These are phyloP conservation scores for Lupinus albus DNA, from an alignment of 306 rosid species.

Conservation along the genomic window DNA sequence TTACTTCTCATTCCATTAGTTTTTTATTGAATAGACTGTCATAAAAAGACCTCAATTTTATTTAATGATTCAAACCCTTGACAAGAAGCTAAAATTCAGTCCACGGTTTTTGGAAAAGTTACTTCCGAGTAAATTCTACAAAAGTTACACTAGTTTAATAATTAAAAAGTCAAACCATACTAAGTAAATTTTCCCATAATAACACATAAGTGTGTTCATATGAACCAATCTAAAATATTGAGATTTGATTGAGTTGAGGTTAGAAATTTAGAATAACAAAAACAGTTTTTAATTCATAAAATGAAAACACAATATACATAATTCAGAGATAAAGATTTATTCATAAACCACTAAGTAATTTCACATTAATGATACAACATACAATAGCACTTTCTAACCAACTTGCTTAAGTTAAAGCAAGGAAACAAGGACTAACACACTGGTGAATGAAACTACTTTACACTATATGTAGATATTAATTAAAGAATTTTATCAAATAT, in stretches of 20 bases:
- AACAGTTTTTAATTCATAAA: conserved; percentile 2
- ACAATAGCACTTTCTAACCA: conserved; percentile 36
- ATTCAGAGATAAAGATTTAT: not conserved
- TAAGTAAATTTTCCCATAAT: too few species aligned
- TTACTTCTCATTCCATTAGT: too few species aligned
- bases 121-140: too few species aligned
- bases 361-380: not conserved
- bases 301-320: not conserved
- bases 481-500: conserved; percentile 48
- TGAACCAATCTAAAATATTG: not conserved
- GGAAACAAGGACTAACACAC: conserved; percentile 54
- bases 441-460: conserved; percentile 10
- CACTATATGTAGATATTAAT: conserved; percentile 6
- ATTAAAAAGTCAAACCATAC: too few species aligned
- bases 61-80: conserved; percentile 30
- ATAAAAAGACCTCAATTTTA: not conserved
- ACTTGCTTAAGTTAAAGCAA: conserved; percentile 68
- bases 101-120: too few species aligned
- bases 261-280: not conserved
- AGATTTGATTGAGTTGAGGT: not conserved
- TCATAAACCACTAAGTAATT: not conserved
- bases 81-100: conserved; percentile 37
- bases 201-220: conserved; percentile 17
- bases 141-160: too few species aligned
- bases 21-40: too few species aligned